Evolutionary conservation across 257 asterid genomes (phyloP).

Genomic region (Solanum piurae): DNA sequence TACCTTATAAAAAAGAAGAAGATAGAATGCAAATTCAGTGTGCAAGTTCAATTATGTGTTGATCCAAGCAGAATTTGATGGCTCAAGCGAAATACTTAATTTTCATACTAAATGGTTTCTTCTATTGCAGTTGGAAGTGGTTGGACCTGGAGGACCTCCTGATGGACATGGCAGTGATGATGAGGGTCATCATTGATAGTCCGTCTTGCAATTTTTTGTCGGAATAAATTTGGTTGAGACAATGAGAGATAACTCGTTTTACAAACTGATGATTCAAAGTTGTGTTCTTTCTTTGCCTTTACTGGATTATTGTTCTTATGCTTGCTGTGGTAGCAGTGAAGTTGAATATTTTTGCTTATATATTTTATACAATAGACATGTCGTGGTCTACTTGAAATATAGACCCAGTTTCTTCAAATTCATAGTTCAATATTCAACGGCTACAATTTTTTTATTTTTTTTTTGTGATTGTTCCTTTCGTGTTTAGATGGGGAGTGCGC

Average conservation of each 20-base stretch:
- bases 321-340: conserved; percentile 33
- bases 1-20: background rate
- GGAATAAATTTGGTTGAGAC: conserved; percentile 40
- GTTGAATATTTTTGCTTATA: background rate
- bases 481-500: background rate
- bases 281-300: conserved; percentile 12
- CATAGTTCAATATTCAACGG: background rate
- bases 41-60: background rate
- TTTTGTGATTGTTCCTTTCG: background rate
- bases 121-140: conserved; percentile 13
- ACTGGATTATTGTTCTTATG: conserved; percentile 21
- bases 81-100: background rate
- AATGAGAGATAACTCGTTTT: conserved; percentile 34
- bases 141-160: conserved; percentile 21
- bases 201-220: conserved; percentile 19
- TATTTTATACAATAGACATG: background rate
- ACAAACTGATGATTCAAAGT: conserved; percentile 30
- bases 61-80: background rate
- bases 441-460: background rate
- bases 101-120: background rate
- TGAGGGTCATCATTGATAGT: conserved; percentile 17
- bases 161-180: conserved; percentile 10
- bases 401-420: background rate
- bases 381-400: background rate
- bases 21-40: background rate